A percentile compares a stretch with the other conserved stretches of the same genome.
These are phyloP conservation scores for Cinchona pubescens DNA, from an alignment of 257 asterid species.

Conservation along the genomic window DNA sequence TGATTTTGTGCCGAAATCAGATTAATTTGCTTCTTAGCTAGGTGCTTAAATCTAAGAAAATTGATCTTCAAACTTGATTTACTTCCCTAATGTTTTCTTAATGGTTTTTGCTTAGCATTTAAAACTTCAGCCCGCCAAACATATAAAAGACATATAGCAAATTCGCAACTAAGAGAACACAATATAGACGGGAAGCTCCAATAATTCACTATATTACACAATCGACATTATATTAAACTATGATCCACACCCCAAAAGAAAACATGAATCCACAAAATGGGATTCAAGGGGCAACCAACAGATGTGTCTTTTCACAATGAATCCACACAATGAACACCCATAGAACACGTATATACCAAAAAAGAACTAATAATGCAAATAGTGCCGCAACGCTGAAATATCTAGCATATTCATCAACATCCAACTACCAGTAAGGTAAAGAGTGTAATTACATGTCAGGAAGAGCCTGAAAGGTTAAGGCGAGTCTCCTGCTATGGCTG, in stretches of 20 bases:
- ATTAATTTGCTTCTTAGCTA: background rate
- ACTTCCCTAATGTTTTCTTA: background rate
- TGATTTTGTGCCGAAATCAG: no score
- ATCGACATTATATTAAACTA: background rate
- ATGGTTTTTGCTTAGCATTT: background rate
- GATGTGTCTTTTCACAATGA: no score
- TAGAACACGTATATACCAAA: conserved; percentile 3
- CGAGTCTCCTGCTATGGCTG: conserved; percentile 34
- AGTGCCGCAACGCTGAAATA: background rate
- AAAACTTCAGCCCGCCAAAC: no score
- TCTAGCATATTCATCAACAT: conserved; percentile 15
- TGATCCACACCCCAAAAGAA: background rate
- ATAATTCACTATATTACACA: background rate
- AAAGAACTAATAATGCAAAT: background rate
- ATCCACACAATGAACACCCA: background rate
- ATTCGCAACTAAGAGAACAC: background rate
- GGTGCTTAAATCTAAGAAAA: no score
- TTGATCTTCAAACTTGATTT: no score
- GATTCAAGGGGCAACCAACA: background rate
- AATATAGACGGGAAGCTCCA: background rate
- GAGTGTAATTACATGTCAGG: conserved; percentile 45
- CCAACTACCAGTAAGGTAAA: conserved; percentile 13
- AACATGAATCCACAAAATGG: conserved; percentile 11
- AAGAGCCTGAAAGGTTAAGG: conserved; percentile 36
- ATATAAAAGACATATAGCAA: background rate